Base-by-base conservation (phyloP, 495 filamentous ascomycete genomes). In the Paragyromitra xinjiangensis region DNA sequence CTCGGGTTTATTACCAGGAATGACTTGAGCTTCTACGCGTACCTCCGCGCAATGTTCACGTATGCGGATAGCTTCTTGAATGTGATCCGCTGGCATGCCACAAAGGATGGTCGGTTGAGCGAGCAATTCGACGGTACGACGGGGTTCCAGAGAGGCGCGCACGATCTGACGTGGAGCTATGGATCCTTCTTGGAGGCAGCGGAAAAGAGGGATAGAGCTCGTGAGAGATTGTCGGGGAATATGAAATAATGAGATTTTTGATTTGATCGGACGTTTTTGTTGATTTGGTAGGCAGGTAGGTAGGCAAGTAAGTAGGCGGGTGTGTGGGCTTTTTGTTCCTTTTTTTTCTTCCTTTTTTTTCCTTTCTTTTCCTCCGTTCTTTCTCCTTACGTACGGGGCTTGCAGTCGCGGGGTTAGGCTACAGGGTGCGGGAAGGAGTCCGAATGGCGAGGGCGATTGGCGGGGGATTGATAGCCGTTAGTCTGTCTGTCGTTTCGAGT, bases 81-180 rank as follows among this genome's bases (percentile, higher is more conserved):
- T 7, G 83, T 84, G 1, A 78, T 85, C 29, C 83, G 77, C 56
- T 83, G 61, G 65, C 82, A 85, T 68, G 65, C 81, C 6, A 79
- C 77, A 8, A 71, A n/a, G 7, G 76, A 83, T 34, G 84, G 84
- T 12, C 62, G 66, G 22, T 40, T 85, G 67, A 82, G 83, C 34
- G 84, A 85, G 77, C 84, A 85, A 74, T 85, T 84, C 65, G 83
- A 85, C 67, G 71, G 80, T 4, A 70, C 42, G 24, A 84, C 83
- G 1, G 84, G 84, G 44, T 82, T 72, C 63, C 78, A 83, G 80
- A 62, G 77, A 8, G 84, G 83, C 0, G 84, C 84, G 37, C 75
- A 79, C 42, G 84, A 85, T 75, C 66, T 85, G 78, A 85, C 84
- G 19, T 85, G 84, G 84, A 84, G 83, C 62, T 85, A 85, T 73